A percentile compares a stretch with the other conserved stretches of the same genome.
Evolutionary conservation across 2,329 filamentous ascomycete genomes (phyloP).

Genomic region (Sphaerulina vaccinii): DNA sequence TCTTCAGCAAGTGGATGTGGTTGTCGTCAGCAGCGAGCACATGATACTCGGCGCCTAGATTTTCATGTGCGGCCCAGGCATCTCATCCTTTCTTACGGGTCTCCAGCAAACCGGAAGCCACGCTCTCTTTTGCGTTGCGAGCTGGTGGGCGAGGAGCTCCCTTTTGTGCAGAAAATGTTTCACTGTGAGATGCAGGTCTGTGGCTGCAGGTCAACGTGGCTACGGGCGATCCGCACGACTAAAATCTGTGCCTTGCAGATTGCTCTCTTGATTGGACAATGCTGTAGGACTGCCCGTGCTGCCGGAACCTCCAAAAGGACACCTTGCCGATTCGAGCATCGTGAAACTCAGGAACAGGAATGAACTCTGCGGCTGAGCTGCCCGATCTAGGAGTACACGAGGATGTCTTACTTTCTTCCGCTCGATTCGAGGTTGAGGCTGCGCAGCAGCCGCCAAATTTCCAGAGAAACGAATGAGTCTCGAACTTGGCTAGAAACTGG

Average conservation of each 20-base stretch:
- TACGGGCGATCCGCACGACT: conserved; percentile 13
- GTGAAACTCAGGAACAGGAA: conserved; percentile 20
- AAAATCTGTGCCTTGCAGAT: conserved; percentile 22
- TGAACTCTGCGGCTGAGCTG: conserved; percentile 9
- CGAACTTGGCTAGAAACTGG: not conserved
- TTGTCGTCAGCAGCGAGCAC: no score
- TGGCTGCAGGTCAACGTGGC: conserved; percentile 21
- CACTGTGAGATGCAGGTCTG: conserved; percentile 4
- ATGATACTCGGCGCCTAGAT: not conserved
- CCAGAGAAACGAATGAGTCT: not conserved
- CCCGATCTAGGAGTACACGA: conserved; percentile 2
- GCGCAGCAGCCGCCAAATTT: not conserved
- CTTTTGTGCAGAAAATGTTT: conserved; percentile 9
- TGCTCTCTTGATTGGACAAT: conserved; percentile 4
- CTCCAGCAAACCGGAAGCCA: no score
- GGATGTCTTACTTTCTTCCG: not conserved
- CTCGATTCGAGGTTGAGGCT: not conserved
- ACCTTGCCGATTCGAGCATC: conserved; percentile 12
- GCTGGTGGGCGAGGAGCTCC: not conserved
- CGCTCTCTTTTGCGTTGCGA: no score
- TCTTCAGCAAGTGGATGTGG: no score
- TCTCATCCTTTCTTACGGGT: not conserved
- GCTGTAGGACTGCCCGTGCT: not conserved
- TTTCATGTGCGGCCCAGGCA: no score
- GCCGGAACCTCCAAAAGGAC: conserved; percentile 3